These are phyloP conservation scores for Elsinoe australis DNA, from an alignment of 2,329 filamentous ascomycete genomes.

Conservation along the genomic window DNA sequence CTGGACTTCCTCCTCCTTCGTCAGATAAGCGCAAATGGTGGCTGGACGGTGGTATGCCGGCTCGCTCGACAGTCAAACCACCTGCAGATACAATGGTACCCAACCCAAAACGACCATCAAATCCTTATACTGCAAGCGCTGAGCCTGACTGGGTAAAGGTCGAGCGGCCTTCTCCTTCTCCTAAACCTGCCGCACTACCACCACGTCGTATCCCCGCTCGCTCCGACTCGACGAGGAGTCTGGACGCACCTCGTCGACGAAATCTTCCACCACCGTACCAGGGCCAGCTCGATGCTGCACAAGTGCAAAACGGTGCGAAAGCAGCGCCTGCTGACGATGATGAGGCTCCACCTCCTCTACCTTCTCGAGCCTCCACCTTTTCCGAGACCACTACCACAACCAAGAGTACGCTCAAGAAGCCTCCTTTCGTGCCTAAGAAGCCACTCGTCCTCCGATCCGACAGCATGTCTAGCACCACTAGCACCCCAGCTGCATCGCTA, in stretches of 20 bases:
- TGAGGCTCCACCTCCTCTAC: constrained; percentile 8
- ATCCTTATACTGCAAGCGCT: constrained; percentile 67
- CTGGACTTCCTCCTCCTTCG: constrained; percentile 59
- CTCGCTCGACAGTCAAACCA: constrained; percentile 62
- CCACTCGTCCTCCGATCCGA: constrained; percentile 27
- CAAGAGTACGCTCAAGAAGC: constrained; percentile 28
- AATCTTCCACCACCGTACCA: constrained; percentile 17
- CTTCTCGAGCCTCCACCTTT: constrained; percentile 17
- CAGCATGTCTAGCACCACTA: constrained; percentile 23
- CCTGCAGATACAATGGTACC: constrained; percentile 56
- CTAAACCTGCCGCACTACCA: constrained; percentile 16
- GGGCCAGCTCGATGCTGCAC: constrained; percentile 6
- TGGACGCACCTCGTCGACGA: constrained; percentile 2
- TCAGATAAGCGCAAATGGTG: constrained; percentile 58
- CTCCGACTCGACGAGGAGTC: background rate
- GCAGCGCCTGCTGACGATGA: background rate
- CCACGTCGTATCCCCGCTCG: constrained; percentile 9
- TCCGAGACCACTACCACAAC: constrained; percentile 13
- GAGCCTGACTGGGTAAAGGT: constrained; percentile 76
- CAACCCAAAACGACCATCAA: constrained; percentile 67
- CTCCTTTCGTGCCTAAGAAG: constrained; percentile 32
- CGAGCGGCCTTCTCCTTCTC: constrained; percentile 26
- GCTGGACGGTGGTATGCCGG: constrained; percentile 60
- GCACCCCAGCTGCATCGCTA: background rate
- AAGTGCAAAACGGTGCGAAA: constrained; percentile 3